Percentiles rank a stretch among this genome's conserved stretches.
Evolutionary conservation across 139 green algal genomes (phyloP).

Genomic region (Pleodorina starrii): DNA sequence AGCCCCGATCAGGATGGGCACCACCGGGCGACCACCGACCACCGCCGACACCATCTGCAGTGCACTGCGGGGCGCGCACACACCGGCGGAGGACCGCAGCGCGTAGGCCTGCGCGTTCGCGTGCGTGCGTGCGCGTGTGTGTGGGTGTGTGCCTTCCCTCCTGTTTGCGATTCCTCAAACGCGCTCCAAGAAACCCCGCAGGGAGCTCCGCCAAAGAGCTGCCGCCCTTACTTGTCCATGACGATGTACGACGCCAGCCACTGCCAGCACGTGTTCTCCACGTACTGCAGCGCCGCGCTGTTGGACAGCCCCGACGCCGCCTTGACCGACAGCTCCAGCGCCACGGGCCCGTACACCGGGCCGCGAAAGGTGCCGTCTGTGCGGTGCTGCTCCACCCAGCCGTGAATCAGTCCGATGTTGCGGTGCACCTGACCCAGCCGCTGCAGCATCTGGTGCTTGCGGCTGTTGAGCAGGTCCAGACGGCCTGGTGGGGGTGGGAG

Average conservation of each 20-base stretch:
- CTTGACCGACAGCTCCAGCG: slow-evolving; percentile 70
- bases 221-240: slow-evolving; percentile 21
- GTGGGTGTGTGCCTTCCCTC: no score
- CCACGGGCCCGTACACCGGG: slow-evolving; percentile 78
- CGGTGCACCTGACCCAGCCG: slow-evolving; percentile 44
- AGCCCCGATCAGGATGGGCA: no score
- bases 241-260: slow-evolving; percentile 42
- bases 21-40: no score
- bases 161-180: no score
- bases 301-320: not conserved
- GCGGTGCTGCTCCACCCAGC: slow-evolving; percentile 66
- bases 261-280: slow-evolving; percentile 15
- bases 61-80: no score
- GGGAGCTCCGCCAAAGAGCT: no score
- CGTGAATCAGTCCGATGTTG: slow-evolving; percentile 41
- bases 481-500: no score
- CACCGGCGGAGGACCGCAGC: no score
- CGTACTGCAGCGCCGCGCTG: slow-evolving; percentile 13
- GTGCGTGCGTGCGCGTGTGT: no score
- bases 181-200: no score
- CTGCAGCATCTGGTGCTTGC: slow-evolving; percentile 40
- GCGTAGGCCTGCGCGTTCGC: no score
- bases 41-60: no score
- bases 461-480: slow-evolving; percentile 35
- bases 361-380: slow-evolving; percentile 34